Conservation (phyloP, 2,329 filamentous ascomycete species). For the Xylariaceae sp. region DNA sequence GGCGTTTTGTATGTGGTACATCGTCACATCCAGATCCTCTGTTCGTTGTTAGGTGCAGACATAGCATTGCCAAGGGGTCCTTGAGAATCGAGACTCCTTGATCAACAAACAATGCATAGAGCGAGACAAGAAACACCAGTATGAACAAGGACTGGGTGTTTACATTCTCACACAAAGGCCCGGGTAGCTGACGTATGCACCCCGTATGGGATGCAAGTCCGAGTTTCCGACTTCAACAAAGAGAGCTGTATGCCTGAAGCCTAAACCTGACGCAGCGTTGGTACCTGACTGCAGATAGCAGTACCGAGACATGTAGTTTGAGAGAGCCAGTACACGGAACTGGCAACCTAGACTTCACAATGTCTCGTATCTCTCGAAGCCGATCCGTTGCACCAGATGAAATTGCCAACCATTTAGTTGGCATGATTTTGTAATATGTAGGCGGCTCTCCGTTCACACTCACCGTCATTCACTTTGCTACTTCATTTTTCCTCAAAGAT, state of each 20-base stretch:
- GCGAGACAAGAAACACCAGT: neutral
- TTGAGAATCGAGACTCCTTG: neutral
- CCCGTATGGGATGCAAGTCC: neutral
- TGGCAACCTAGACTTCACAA: neutral
- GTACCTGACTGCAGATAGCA: neutral
- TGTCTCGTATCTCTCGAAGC: neutral
- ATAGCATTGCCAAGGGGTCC: neutral
- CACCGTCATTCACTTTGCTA: neutral
- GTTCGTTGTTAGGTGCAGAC: neutral
- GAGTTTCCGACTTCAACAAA: neutral
- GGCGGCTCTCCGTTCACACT: neutral
- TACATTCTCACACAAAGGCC: neutral
- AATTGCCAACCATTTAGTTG: neutral
- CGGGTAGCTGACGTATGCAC: neutral
- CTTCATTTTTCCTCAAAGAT: neutral
- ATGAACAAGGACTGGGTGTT: neutral
- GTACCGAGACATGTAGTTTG: neutral
- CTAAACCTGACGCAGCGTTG: neutral
- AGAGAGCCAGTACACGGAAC: neutral
- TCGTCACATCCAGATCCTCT: neutral
- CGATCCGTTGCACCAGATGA: neutral
- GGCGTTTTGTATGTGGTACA: neutral
- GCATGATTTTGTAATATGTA: conserved; percentile 4
- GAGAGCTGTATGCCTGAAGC: neutral
- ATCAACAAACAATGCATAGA: neutral